Evolutionary conservation across 805 yeast species (phyloP).

Genomic region (Komagataella ulmi): DNA sequence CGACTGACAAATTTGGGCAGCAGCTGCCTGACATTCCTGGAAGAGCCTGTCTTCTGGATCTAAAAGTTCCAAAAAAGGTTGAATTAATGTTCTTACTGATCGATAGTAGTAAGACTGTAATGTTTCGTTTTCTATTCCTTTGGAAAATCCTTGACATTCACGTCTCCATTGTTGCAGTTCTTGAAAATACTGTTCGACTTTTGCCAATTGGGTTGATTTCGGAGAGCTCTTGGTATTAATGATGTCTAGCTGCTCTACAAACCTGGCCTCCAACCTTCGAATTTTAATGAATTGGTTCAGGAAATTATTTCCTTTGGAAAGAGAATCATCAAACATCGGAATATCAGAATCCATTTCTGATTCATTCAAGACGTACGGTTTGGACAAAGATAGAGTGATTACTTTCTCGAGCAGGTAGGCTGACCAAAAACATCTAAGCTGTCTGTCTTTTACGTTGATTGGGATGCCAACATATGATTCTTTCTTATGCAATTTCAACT

Average conservation of each 20-base stretch:
- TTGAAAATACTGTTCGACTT: constrained; percentile 38
- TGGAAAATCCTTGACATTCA: constrained; percentile 30
- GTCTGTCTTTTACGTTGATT: constrained; percentile 18
- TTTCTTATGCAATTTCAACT: constrained; percentile 21
- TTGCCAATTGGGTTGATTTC: constrained; percentile 24
- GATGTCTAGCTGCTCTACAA: constrained; percentile 31
- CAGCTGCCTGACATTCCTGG: constrained; percentile 58
- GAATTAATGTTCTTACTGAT: constrained; percentile 44
- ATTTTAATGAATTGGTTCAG: constrained; percentile 44
- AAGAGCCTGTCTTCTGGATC: constrained; percentile 49
- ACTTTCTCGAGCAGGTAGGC: constrained; percentile 48
- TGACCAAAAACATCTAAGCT: constrained; percentile 51
- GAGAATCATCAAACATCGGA: constrained; percentile 36
- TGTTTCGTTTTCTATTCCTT: constrained; percentile 46
- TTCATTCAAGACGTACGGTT: constrained; percentile 41
- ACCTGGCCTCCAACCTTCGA: constrained; percentile 45
- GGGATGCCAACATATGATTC: constrained; percentile 18
- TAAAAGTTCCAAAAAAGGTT: constrained; percentile 49
- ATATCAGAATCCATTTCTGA: constrained; percentile 29
- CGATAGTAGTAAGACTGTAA: constrained; percentile 44
- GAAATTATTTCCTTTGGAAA: constrained; percentile 25
- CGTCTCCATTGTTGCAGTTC: constrained; percentile 45
- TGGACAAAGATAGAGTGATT: constrained; percentile 48
- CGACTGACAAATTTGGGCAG: constrained; percentile 55
- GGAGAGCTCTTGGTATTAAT: neutral